Conservation (phyloP, 2,329 filamentous ascomycete species). For the Lachnellula occidentalis region DNA sequence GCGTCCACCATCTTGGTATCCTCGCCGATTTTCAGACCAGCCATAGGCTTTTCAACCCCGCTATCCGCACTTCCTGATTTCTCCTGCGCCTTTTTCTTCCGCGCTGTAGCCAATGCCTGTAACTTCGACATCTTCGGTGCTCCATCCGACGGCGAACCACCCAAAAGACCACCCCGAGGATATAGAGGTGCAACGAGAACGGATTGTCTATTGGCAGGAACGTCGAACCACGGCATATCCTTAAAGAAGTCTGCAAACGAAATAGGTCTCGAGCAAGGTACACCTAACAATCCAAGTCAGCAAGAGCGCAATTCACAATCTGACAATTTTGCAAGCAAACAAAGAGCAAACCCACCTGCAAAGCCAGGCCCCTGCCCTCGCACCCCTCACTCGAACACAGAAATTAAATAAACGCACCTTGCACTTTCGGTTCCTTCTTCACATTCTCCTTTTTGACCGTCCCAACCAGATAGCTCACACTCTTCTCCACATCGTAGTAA, state of each 20-base stretch:
- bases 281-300: background rate
- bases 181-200: slow-evolving; percentile 56
- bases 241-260: slow-evolving; percentile 62
- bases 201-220: slow-evolving; percentile 61
- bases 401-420: slow-evolving; percentile 30
- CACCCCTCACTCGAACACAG: slow-evolving; percentile 4
- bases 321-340: background rate
- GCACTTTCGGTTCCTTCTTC: slow-evolving; percentile 31
- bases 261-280: slow-evolving; percentile 29
- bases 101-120: slow-evolving; percentile 78
- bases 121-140: slow-evolving; percentile 80
- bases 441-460: slow-evolving; percentile 31
- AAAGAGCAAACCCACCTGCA: slow-evolving; percentile 26
- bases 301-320: background rate
- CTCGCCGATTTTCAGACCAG: slow-evolving; percentile 14
- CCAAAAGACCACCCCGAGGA: slow-evolving; percentile 65
- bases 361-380: background rate
- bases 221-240: slow-evolving; percentile 79
- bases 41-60: slow-evolving; percentile 26
- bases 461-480: slow-evolving; percentile 73
- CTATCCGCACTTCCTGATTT: slow-evolving; percentile 34
- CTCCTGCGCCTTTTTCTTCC: slow-evolving; percentile 75
- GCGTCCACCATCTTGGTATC: background rate
- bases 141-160: slow-evolving; percentile 58
- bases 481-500: slow-evolving; percentile 87